Evolutionary conservation across 495 filamentous ascomycete species (phyloP).

Genomic region (Geoglossum glabrum): DNA sequence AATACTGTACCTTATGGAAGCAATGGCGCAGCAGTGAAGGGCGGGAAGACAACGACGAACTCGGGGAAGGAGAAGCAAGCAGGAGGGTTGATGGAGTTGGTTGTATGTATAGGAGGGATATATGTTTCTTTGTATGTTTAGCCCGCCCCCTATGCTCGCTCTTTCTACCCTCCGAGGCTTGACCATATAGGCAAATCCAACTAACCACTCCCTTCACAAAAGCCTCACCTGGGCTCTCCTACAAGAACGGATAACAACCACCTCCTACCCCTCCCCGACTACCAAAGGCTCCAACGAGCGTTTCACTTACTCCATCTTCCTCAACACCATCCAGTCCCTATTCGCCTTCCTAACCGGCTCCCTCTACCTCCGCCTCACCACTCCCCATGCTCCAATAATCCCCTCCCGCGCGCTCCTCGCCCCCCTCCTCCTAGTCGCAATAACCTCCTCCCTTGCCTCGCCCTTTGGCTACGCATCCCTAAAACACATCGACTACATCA

Average conservation of each 20-base stretch:
- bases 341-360: constrained; percentile 70
- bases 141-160: not conserved
- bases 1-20: not conserved
- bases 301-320: constrained; percentile 82
- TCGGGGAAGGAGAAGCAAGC: constrained; percentile 21
- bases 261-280: constrained; percentile 48
- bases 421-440: constrained; percentile 67
- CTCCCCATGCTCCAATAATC: constrained; percentile 47
- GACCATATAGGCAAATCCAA: not conserved
- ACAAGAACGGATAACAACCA: constrained; percentile 94
- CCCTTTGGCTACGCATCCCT: constrained; percentile 92
- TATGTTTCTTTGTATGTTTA: constrained; percentile 77
- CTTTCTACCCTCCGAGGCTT: not conserved
- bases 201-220: not conserved
- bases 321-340: constrained; percentile 87
- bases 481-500: constrained; percentile 94
- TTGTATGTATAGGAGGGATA: constrained; percentile 79
- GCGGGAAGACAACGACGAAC: not conserved
- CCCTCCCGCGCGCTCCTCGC: constrained; percentile 49
- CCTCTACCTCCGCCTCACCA: constrained; percentile 54
- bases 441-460: constrained; percentile 70
- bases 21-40: not conserved
- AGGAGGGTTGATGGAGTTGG: constrained; percentile 47
- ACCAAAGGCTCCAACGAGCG: constrained; percentile 34
- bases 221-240: constrained; percentile 91